Evolutionary conservation across 2,329 filamentous ascomycete genomes (phyloP).

Genomic region (Pseudocercospora pini-densiflorae): DNA sequence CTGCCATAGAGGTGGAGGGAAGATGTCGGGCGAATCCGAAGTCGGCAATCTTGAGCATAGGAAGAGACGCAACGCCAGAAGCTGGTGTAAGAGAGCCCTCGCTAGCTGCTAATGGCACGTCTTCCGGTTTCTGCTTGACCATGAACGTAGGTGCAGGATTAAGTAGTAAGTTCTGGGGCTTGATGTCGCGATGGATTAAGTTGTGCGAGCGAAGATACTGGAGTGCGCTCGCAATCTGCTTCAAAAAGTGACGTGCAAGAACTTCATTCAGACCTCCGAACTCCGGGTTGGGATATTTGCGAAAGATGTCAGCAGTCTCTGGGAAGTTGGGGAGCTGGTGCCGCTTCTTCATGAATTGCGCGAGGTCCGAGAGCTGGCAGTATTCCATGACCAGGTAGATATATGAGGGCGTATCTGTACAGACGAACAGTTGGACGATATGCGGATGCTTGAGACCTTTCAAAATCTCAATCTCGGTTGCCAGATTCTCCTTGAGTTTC

Average conservation of each 20-base stretch:
- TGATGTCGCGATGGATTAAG: slow-evolving; percentile 95
- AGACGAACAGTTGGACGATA: slow-evolving; percentile 95
- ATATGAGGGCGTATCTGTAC: slow-evolving; percentile 81
- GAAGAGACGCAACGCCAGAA: slow-evolving; percentile 79
- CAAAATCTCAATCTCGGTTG: slow-evolving; percentile 93
- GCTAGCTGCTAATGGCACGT: slow-evolving; percentile 76
- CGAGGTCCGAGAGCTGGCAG: slow-evolving; percentile 92
- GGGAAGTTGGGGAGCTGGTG: slow-evolving; percentile 78
- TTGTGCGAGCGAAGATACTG: slow-evolving; percentile 84
- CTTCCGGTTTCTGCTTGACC: slow-evolving; percentile 63
- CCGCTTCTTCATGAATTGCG: slow-evolving; percentile 94
- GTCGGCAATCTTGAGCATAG: slow-evolving; percentile 97
- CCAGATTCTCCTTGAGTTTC: slow-evolving; percentile 95
- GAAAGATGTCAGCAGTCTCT: slow-evolving; percentile 85
- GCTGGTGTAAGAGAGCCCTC: slow-evolving; percentile 80
- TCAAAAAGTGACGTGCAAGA: slow-evolving; percentile 92
- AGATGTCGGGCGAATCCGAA: slow-evolving; percentile 97
- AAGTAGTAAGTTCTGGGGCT: slow-evolving; percentile 92
- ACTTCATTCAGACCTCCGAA: slow-evolving; percentile 93
- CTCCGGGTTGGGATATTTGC: slow-evolving; percentile 84
- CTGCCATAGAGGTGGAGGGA: slow-evolving; percentile 86
- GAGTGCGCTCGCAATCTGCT: slow-evolving; percentile 90
- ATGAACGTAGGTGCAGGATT: slow-evolving; percentile 79
- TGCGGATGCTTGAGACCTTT: slow-evolving; percentile 93
- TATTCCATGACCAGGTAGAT: slow-evolving; percentile 99